Evolutionary conservation across 1,284 basidiomycete genomes (phyloP), one percentile per base, ranked within the genome.

Genomic region (Xanthoconium separans): DNA sequence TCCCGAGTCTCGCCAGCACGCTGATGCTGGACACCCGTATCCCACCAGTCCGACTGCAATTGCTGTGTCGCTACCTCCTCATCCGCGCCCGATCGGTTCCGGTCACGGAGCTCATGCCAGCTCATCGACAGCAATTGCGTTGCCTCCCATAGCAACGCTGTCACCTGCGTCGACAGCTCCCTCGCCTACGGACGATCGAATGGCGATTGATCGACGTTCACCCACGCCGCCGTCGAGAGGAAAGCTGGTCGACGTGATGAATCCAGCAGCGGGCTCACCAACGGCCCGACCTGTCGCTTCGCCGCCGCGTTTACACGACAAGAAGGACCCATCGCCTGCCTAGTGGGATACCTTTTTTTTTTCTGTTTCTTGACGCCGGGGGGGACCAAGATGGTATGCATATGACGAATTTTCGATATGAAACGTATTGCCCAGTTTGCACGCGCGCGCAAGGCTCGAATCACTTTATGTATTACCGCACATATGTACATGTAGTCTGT

Each of bases 11-110:
- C 79, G 83, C 34, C 79, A 79, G 54, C 77, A 64, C 4, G 55
- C 55, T 18, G 70, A 74, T n/a, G 42, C 72, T 39, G 58, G 58
- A 24, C 65, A 68, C 44, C 66, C 75, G 27, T 84, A 80, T 62
- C 75, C 79, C 10, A 70, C 80, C 29, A 83, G 79, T 60, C 81
- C 82, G 3, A 75, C 80, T 1, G 11, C 76, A 27, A 69, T 87
- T 13, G 79, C 82, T 20, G 75, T 78, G 37, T 78, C 81, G 13
- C 75, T 89, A 36, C 85, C 85, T 44, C 84, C 85, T 37, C 85
- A 87, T 65, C 85, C 87, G 48, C 79, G 84, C n/a, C 87, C 85
- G 10, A 77, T 87, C 50, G 85, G 85, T 12, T 73, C 77, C 1
- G 78, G 77, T 6, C 69, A 78, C 37, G 64, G 65, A 47, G 66